These are phyloP conservation scores for Cyclotella baltica DNA, from an alignment of 108 stramenopile genomes.

Conservation along the genomic window DNA sequence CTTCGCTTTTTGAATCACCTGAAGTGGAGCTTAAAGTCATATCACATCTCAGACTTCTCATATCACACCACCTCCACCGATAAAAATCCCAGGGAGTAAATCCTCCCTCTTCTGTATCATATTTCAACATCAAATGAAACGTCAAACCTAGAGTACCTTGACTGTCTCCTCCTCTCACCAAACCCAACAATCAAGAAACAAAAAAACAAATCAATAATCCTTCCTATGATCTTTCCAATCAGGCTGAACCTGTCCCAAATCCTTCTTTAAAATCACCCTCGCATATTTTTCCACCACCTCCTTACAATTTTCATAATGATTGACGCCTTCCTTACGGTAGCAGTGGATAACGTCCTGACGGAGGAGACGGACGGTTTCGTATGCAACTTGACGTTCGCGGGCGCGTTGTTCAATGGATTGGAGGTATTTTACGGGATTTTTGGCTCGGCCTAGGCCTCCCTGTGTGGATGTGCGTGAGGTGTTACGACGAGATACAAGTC, in stretches of 20 bases:
- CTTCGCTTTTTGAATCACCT: not conserved
- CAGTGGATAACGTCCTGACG: conserved; percentile 88
- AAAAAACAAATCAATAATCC: conserved; percentile 65
- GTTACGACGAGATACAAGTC: not conserved
- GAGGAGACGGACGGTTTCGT: conserved; percentile 84
- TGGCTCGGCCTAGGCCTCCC: conserved; percentile 68
- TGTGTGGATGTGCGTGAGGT: not conserved
- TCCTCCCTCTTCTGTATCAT: too few relatives aligned
- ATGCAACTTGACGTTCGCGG: conserved; percentile 88
- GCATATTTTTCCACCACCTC: conserved; percentile 70
- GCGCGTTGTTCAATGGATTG: conserved; percentile 89
- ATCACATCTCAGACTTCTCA: too few relatives aligned
- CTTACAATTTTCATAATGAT: conserved; percentile 91
- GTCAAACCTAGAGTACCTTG: too few relatives aligned
- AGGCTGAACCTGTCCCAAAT: conserved; percentile 87
- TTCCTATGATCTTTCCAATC: conserved; percentile 71
- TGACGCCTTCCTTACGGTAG: conserved; percentile 87
- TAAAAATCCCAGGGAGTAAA: too few relatives aligned
- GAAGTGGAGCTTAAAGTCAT: not conserved
- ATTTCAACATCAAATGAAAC: too few relatives aligned
- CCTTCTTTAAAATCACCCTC: conserved; percentile 71
- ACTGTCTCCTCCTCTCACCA: too few relatives aligned
- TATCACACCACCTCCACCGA: too few relatives aligned
- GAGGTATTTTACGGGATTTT: conserved; percentile 84
- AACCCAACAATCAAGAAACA: not conserved